Evolutionary conservation across 257 asterid species (phyloP).

Genomic region (Fraxinus cuspidata): DNA sequence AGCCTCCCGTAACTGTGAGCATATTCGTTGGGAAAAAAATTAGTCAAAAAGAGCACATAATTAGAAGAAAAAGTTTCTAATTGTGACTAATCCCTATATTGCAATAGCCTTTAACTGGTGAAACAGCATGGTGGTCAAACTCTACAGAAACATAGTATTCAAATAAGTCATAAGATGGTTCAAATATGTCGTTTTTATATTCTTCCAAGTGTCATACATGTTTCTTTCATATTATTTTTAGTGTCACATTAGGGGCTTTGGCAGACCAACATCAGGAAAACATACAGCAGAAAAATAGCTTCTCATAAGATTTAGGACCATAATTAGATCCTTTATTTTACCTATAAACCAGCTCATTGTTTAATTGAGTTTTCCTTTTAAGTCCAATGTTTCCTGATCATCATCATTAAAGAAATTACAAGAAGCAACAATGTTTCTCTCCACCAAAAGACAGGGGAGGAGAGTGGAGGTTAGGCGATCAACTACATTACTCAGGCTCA

Average conservation of each 20-base stretch:
- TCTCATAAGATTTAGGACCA: background rate
- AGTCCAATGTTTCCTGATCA: background rate
- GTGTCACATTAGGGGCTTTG: background rate
- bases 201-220: background rate
- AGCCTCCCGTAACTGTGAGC: slow-evolving; percentile 88
- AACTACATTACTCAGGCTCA: background rate
- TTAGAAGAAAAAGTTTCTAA: background rate
- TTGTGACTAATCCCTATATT: background rate
- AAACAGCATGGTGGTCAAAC: slow-evolving; percentile 12
- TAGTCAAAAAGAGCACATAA: slow-evolving; percentile 14
- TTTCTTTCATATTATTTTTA: background rate
- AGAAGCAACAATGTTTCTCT: background rate
- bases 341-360: background rate
- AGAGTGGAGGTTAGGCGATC: background rate
- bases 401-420: background rate
- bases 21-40: slow-evolving; percentile 16
- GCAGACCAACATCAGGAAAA: background rate
- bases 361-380: background rate
- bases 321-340: background rate
- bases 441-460: background rate
- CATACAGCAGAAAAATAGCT: background rate
- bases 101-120: background rate
- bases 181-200: background rate
- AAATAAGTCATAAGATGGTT: background rate
- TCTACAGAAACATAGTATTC: background rate